Evolutionary conservation across 768 basidiomycete species (phyloP).

Genomic region (Gyrodon lividus): DNA sequence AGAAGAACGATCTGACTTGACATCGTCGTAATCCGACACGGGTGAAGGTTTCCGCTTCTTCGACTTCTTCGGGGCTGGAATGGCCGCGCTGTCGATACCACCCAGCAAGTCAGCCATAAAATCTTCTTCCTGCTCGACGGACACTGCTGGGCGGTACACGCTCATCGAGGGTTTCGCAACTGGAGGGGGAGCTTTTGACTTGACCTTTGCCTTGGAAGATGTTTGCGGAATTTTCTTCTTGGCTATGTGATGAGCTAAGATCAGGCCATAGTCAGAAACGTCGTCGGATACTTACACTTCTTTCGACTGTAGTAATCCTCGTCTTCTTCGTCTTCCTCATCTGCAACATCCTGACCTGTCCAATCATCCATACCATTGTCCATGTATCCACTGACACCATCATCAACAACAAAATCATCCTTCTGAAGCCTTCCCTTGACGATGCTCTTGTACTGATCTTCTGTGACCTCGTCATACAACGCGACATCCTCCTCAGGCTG

Average conservation of each 20-base stretch:
- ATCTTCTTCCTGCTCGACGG: slow-evolving; percentile 80
- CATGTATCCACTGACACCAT: slow-evolving; percentile 86
- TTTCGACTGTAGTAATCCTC: slow-evolving; percentile 35
- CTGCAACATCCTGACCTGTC: slow-evolving; percentile 56
- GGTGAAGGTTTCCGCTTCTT: slow-evolving; percentile 73
- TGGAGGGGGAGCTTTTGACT: slow-evolving; percentile 48
- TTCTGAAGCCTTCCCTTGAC: slow-evolving; percentile 78
- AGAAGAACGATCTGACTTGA: slow-evolving; percentile 30
- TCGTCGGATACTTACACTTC: slow-evolving; percentile 35
- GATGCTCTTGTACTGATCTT: slow-evolving; percentile 84
- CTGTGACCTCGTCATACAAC: slow-evolving; percentile 88
- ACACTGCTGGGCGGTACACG: slow-evolving; percentile 76
- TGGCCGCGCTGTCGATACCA: slow-evolving; percentile 56
- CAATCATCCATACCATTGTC: slow-evolving; percentile 98
- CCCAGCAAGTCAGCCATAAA: slow-evolving; percentile 85
- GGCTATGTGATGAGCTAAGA: slow-evolving; percentile 18
- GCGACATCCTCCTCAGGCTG: slow-evolving; percentile 57
- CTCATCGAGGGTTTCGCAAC: slow-evolving; percentile 59
- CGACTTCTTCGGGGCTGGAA: slow-evolving; percentile 34
- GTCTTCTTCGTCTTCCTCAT: slow-evolving; percentile 53
- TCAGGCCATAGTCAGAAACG: neutral
- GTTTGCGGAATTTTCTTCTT: slow-evolving; percentile 25
- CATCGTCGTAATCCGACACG: slow-evolving; percentile 37
- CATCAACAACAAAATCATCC: slow-evolving; percentile 96
- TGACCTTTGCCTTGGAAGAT: slow-evolving; percentile 37